Conservation (phyloP, 1,284 basidiomycete species). For the Fistulina hepatica region DNA sequence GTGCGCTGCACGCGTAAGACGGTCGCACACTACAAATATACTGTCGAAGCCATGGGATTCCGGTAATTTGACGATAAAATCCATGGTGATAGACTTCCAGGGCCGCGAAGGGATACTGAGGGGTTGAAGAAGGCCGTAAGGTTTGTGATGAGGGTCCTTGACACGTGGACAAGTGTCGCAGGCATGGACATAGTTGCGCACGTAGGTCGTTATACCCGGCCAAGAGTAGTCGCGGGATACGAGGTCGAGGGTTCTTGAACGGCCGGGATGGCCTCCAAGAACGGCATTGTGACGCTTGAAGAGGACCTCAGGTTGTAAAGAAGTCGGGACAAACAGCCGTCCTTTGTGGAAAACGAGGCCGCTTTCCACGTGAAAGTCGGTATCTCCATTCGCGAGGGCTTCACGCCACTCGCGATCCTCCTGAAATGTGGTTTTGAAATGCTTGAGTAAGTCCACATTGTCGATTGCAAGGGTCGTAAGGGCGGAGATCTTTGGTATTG, state of each 20-base stretch:
- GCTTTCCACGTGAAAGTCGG: slow-evolving; percentile 19
- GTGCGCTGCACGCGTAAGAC: slow-evolving; percentile 23
- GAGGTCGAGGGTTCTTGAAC: slow-evolving; percentile 14
- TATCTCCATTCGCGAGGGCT: slow-evolving; percentile 18
- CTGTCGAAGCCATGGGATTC: slow-evolving; percentile 20
- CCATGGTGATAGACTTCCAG: slow-evolving; percentile 13
- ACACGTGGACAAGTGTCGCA: slow-evolving; percentile 26
- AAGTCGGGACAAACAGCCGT: slow-evolving; percentile 27
- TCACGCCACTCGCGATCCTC: slow-evolving; percentile 23
- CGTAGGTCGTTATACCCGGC: slow-evolving; percentile 17
- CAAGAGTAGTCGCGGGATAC: slow-evolving; percentile 23
- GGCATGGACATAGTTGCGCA: slow-evolving; percentile 18
- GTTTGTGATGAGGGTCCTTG: slow-evolving; percentile 19
- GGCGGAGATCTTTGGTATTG: slow-evolving; percentile 12
- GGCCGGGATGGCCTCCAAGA: slow-evolving; percentile 22
- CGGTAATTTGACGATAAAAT: slow-evolving; percentile 16
- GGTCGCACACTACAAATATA: slow-evolving; percentile 15
- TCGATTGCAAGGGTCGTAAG: slow-evolving; percentile 21
- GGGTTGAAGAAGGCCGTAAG: slow-evolving; percentile 24
- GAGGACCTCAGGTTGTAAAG: slow-evolving; percentile 21
- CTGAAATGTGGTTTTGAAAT: slow-evolving; percentile 19
- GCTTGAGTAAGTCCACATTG: slow-evolving; percentile 21
- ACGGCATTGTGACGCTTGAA: slow-evolving; percentile 19
- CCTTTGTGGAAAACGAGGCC: slow-evolving; percentile 25
- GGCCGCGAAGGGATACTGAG: slow-evolving; percentile 20